Conservation (phyloP, 1,284 basidiomycete genomes). For the Ustilago sp. region DNA sequence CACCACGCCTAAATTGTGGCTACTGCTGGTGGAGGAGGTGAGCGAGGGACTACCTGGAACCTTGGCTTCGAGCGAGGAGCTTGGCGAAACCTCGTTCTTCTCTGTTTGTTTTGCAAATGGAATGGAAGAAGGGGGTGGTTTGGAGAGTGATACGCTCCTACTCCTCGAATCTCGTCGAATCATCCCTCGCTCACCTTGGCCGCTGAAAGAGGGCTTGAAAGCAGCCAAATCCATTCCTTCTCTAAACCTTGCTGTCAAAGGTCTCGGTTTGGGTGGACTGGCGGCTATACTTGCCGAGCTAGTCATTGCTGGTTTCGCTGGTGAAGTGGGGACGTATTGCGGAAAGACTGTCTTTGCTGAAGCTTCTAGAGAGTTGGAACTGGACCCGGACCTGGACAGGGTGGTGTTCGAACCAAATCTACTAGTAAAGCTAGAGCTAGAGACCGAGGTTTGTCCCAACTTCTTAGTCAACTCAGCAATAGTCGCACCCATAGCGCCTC, state of each 20-base stretch:
- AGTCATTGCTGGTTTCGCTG: slow-evolving; percentile 9
- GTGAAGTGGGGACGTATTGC: slow-evolving; percentile 19
- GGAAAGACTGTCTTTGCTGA: slow-evolving; percentile 12
- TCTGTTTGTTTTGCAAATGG: not conserved
- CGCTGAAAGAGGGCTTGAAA: slow-evolving; percentile 38
- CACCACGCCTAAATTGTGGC: not conserved
- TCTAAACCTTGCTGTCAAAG: slow-evolving; percentile 54
- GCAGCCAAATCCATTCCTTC: slow-evolving; percentile 52
- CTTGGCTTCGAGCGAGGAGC: slow-evolving; percentile 15
- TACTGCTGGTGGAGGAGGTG: not conserved
- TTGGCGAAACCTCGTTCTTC: not conserved
- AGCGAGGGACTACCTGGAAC: slow-evolving; percentile 32
- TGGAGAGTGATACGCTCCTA: slow-evolving; percentile 52
- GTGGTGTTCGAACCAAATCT: slow-evolving; percentile 17
- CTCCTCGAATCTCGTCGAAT: slow-evolving; percentile 43
- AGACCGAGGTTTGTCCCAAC: slow-evolving; percentile 31
- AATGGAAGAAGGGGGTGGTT: slow-evolving; percentile 9
- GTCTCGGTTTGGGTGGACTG: slow-evolving; percentile 51
- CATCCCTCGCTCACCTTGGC: slow-evolving; percentile 15
- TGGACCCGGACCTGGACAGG: slow-evolving; percentile 2
- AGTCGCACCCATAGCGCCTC: slow-evolving; percentile 53
- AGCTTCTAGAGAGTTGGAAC: slow-evolving; percentile 2
- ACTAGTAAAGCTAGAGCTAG: slow-evolving; percentile 2
- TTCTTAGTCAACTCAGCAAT: slow-evolving; percentile 59
- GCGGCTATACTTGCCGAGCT: slow-evolving; percentile 38